Conservation (phyloP, 2,329 filamentous ascomycete genomes). For the Herpotrichia juniperi region DNA sequence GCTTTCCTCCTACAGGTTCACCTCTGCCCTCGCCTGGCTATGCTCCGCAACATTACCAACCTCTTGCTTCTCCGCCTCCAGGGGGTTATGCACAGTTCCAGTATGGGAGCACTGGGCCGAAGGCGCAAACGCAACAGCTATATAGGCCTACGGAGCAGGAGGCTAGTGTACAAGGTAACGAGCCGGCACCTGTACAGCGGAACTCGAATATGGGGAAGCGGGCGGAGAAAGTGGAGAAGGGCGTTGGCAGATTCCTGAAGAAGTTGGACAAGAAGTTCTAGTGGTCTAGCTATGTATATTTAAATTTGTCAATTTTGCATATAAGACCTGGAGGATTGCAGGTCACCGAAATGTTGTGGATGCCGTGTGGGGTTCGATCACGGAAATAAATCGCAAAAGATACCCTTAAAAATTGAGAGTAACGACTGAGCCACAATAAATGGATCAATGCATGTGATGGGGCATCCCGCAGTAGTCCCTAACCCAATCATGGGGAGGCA, state of each 20-base stretch:
- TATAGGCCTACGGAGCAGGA: constrained; percentile 73
- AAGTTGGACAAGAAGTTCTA: constrained; percentile 78
- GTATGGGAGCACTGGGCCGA: constrained; percentile 44
- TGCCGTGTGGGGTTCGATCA: not conserved
- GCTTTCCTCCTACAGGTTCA: constrained; percentile 33
- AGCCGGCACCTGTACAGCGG: constrained; percentile 22
- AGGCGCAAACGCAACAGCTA: constrained; percentile 58
- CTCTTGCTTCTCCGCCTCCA: constrained; percentile 49
- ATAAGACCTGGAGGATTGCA: not conserved
- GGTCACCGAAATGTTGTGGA: not conserved
- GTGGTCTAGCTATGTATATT: not conserved
- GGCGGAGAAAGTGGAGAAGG: constrained; percentile 71
- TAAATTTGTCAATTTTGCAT: not conserved
- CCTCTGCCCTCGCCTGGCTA: constrained; percentile 48
- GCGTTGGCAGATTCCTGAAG: constrained; percentile 74
- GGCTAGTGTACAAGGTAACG: constrained; percentile 33
- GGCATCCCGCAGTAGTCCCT: not conserved
- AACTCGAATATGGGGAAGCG: constrained; percentile 67
- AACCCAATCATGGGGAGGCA: not conserved
- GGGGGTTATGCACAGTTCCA: constrained; percentile 65
- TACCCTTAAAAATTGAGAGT: not conserved
- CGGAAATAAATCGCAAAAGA: not conserved
- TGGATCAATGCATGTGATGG: constrained; percentile 2
- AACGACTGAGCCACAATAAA: not conserved
- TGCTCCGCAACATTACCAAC: constrained; percentile 43